Percentiles rank a stretch among this genome's conserved stretches.
Conservation (phyloP, 2,329 filamentous ascomycete genomes). For the Lachnellula suecica region DNA sequence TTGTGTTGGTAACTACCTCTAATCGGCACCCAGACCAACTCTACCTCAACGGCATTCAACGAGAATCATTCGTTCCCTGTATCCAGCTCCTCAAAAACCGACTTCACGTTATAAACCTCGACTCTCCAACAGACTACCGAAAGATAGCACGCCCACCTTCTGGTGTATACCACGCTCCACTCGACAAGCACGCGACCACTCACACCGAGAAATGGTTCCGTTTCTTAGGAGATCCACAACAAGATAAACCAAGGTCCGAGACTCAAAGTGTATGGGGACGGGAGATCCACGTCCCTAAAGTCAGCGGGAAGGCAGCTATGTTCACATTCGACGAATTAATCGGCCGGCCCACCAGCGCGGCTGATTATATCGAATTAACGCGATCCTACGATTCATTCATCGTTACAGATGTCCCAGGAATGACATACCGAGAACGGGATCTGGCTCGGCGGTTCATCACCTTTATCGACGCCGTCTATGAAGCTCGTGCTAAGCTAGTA, state of each 20-base stretch:
- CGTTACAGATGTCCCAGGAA: constrained; percentile 85
- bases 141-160: constrained; percentile 93
- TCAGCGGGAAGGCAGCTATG: constrained; percentile 83
- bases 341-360: constrained; percentile 82
- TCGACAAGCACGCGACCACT: constrained; percentile 72
- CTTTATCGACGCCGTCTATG: constrained; percentile 95
- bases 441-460: constrained; percentile 93
- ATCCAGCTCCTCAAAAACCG: constrained; percentile 86
- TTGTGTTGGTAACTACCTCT: constrained; percentile 91
- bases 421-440: constrained; percentile 85
- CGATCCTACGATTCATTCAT: constrained; percentile 90
- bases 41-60: constrained; percentile 97
- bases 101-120: constrained; percentile 87
- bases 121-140: constrained; percentile 94
- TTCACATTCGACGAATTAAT: constrained; percentile 95
- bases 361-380: constrained; percentile 92
- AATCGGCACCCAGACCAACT: constrained; percentile 96
- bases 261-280: constrained; percentile 89
- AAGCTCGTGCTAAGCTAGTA: constrained; percentile 88
- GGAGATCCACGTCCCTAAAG: constrained; percentile 81
- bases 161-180: constrained; percentile 88
- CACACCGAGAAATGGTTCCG: constrained; percentile 96
- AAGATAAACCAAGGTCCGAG: constrained; percentile 72
- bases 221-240: constrained; percentile 83
- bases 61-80: constrained; percentile 91